A percentile compares a stretch with the other conserved stretches of the same genome.
phyloP scores from a whole-genome alignment of 1,284 basidiomycete genomes.

The Marasmius fiardii region DNA sequence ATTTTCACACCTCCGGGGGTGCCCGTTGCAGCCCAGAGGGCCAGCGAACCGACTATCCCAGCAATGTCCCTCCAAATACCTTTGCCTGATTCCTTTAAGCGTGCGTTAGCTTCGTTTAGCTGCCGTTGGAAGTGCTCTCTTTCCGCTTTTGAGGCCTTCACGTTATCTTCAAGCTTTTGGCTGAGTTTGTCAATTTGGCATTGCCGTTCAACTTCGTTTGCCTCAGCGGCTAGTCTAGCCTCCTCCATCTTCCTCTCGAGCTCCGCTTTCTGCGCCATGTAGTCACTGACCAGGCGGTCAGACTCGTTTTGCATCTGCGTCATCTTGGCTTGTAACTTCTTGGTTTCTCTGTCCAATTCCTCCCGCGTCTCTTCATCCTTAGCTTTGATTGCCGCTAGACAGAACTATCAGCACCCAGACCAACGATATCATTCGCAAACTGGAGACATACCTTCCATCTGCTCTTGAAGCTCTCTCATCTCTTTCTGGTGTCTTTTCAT shows the following conservation, averaged over 20 bases:
- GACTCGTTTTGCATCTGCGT: conserved; percentile 21
- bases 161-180: conserved; percentile 12
- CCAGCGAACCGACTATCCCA: conserved; percentile 13
- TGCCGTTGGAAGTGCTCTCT: conserved; percentile 3
- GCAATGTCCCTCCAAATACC: conserved; percentile 17
- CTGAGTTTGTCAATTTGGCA: conserved; percentile 16
- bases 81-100: conserved; percentile 1
- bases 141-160: not conserved
- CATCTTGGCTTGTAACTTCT: conserved; percentile 28
- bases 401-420: not conserved
- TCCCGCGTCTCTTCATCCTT: conserved; percentile 35
- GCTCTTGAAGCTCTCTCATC: conserved; percentile 30
- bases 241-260: conserved; percentile 29
- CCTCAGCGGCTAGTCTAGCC: conserved; percentile 5
- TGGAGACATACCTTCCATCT: conserved; percentile 29
- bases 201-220: conserved; percentile 8
- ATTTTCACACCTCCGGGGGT: too few species aligned
- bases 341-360: conserved; percentile 35
- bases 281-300: conserved; percentile 28
- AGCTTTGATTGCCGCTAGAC: conserved; percentile 24
- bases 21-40: too few species aligned
- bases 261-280: conserved; percentile 27
- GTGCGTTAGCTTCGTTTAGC: conserved; percentile 12
- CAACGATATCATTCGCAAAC: not conserved
- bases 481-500: conserved; percentile 31